Evolutionary conservation across 1,139 yeast species (phyloP), one percentile per base, ranked within the genome.

Genomic region (Saccharomyces hybrid): DNA sequence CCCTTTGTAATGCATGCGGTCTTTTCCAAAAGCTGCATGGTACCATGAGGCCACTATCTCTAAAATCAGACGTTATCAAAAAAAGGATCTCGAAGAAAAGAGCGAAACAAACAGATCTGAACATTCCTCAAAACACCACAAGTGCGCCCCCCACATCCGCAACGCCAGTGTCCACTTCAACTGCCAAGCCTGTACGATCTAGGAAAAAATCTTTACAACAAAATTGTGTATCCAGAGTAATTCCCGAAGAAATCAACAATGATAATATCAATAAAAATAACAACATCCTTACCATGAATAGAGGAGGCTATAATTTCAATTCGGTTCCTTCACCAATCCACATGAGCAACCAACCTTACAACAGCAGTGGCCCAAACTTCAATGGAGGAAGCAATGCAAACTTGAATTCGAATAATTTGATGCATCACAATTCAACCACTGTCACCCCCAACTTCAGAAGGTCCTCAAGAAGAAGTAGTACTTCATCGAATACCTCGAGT

Each of bases 51-150:
- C 99, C 99, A 5, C 76, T 93, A 57, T 85, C 95, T 23, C 75
- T 93, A 64, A 93, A 93, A 67, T 88, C 97, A 0, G 98, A 93
- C 72, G 93, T 95, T 13, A 93, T 93, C 62, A 89, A 90, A 73
- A 88, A 91, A 67, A 79, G 99, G 64, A 73, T 72, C 56, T 65
- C 74, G 57, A 61, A 71, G 66, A 71, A 70, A 66, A 63, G 67
- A 51, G 56, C 67, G 53, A 59, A 69, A 3, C 38, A 32, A 32
- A 32, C 38, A 32, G 38, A 32, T 3, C 38, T 32, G 20, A 32
- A 32, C 38, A 16, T 16, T 47, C 13, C 27, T 9, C 31, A 47
- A 26, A 25, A 11, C 1, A 32, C 49, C 26, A 28, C 52, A 47
- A 31, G 27, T 31, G 46, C 42, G 47, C 55, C 57, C 7, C 56